Evolutionary conservation across 2,329 filamentous ascomycete genomes (phyloP), one percentile per base, ranked within the genome.

Genomic region (Fonsecaea pedrosoi): DNA sequence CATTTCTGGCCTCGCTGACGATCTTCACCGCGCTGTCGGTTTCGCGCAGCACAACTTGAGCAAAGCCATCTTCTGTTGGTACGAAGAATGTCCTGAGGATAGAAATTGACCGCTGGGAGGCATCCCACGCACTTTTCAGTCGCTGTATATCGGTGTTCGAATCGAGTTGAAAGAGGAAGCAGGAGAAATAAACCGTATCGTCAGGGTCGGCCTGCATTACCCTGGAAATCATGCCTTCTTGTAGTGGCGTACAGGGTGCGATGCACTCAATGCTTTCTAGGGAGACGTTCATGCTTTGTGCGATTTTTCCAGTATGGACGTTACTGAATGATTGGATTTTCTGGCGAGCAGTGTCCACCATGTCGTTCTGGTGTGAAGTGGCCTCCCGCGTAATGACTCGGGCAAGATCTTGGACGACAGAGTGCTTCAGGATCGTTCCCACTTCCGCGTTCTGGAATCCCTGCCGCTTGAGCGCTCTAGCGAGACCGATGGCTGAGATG

Each of bases 191-290:
- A 0, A 90, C 79, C 0, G 83, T 82, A n/a, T 70, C 67, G n/a
- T 59, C 40, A 0, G 80, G 75, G 0, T 83, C 78, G 18, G 81
- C 87, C 9, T 87, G 85, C 42, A 90, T 75, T 30, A 88, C 89
- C 57, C 88, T 85, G 5, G 90, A 90, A 58, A 97, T 87, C 81
- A 97, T 94, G 0, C 93, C 94, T 75, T 94, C 88, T 74, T 97
- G 94, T 0, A 97, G 80, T 0, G 93, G 86, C 0, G 94, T 96
- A 75, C 94, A 97, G 3, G 93, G 94, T 0, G 87, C 87, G 60
- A 97, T 86, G 65, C 87, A 86, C 74, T 95, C 90, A 9, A 97
- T 84, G 1, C 87, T 81, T 5, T 78, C 74, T 1, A 81, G 76
- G 0, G 80, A 73, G 1, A 89, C 69, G 0, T 78, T 77, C 0